Base-by-base conservation (phyloP, 306 rosid species). In the Biancaea sappan region DNA sequence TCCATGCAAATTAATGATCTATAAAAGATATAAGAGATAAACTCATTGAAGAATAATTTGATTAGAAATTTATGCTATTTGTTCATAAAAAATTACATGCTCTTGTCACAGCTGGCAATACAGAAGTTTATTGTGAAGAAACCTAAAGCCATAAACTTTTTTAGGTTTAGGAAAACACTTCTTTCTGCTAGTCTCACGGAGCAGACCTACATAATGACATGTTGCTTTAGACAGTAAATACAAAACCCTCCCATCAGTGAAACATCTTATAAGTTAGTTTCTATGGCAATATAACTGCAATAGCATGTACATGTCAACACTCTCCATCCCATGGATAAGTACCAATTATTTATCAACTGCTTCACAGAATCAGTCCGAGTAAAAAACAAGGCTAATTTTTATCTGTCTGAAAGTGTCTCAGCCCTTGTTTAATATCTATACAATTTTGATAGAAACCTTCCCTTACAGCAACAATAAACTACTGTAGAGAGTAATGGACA, bases 1-100 rank as follows among this genome's bases (percentile, higher is more conserved):
- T 74, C 98, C 97, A 76, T 91, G 97, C 92, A 93, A 88, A 52
- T 96, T 96, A 83, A 91, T 88, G 67, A 93, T 96, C 98, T 91
- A 62, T 57, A 76, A 77, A 53, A 77, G 50, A 71, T n/a, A 69
- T 54, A 62, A 35, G 34, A 69, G 73, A 79, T 66, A 79, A 28
- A 66, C 22, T 22, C 69, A 69, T 50, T 40, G 57, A 84, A 59
- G 73, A 71, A 67, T 52, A 78, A 60, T 47, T 54, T 59, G 72
- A 64, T 63, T 44, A 66, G 2, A 72, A 69, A 57, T 31, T 18
- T 59, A 64, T 68, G 69, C 25, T 29, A 81, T 56, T 71, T 51
- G 37, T 40, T 12, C 2, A 70, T 38, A 57, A 54, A 21, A 70
- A 65, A 31, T 48, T 19, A 26, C 21, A 72, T 46, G 52, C 14